Base-by-base conservation (phyloP, 805 yeast genomes). In the Wickerhamiella siamensis region DNA sequence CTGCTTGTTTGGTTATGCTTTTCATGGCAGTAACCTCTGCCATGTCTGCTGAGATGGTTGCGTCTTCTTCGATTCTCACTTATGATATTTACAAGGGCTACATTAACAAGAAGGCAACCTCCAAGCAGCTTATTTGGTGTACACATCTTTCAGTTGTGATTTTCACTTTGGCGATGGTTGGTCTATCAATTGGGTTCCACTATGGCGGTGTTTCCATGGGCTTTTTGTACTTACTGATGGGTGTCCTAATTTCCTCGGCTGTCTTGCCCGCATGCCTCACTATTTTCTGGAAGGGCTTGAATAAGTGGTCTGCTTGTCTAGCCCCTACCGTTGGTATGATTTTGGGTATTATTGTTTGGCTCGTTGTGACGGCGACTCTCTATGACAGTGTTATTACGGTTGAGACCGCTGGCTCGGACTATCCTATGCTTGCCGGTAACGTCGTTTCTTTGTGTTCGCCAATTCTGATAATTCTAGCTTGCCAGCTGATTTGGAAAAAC, bases 1-100 rank as follows among this genome's bases (percentile, higher is more conserved):
- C 75, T 38, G 87, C 87, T 29, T 71, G 86, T 8, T 68, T 86
- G 48, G 59, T 86, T 27, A 63, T 86, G 67, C 73, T 84, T 9
- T 86, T 86, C 61, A 81, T 83, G 87, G 94, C 95, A 20, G 88
- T 81, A 34, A 86, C 95, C 0, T 80, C 93, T 38, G 94, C 95
- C 20, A 75, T 83, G 72, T 81, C 94, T 26, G 88, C 95, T 31
- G 95, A 86, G 61, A 72, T 86, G 54, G 82, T 86, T 56, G 80
- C 95, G 2, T 87, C 83, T 16, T 80, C 94, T 3, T 79, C 94
- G 2, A 74, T 86, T 46, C 72, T 76, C 66, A 81, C 94, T 35
- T 86, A 83, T 52, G 95, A 86, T 62, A 68, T 86, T 47, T 86
- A 79, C 73, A 75, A 83, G 62, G 71, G 76, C 20, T 84, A 86